Conservation (phyloP, 345 rosid genomes). For the Jatropha curcas region DNA sequence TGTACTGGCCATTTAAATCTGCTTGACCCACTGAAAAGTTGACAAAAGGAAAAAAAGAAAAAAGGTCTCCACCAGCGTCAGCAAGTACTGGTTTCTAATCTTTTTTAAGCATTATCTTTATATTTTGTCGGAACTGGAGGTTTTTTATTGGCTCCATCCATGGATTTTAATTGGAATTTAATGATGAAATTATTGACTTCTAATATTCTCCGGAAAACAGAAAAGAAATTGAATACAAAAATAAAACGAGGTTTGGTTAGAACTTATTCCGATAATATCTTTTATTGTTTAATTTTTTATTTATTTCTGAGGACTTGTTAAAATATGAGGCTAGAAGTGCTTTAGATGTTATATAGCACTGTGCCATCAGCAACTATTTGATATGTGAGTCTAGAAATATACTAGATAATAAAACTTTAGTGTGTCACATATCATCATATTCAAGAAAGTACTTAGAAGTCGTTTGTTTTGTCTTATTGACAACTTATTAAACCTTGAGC, state of each 20-base stretch:
- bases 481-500: too few species aligned
- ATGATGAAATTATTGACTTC: not conserved
- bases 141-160: not conserved
- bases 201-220: not conserved
- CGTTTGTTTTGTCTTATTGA: too few species aligned
- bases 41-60: not conserved
- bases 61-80: not conserved
- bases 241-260: too few species aligned
- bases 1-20: too few species aligned
- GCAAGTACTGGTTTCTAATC: not conserved
- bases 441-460: too few species aligned
- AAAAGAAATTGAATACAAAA: not conserved
- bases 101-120: not conserved
- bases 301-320: not conserved
- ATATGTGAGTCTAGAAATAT: not conserved
- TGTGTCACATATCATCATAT: too few species aligned
- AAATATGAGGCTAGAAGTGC: not conserved
- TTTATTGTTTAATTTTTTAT: not conserved
- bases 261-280: not conserved
- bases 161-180: not conserved
- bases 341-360: not conserved
- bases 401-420: not conserved
- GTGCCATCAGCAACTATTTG: not conserved
- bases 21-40: not conserved
- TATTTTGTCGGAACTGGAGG: not conserved